phyloP scores from a whole-genome alignment of 257 asterid species.

The Nemophila menziesii region DNA sequence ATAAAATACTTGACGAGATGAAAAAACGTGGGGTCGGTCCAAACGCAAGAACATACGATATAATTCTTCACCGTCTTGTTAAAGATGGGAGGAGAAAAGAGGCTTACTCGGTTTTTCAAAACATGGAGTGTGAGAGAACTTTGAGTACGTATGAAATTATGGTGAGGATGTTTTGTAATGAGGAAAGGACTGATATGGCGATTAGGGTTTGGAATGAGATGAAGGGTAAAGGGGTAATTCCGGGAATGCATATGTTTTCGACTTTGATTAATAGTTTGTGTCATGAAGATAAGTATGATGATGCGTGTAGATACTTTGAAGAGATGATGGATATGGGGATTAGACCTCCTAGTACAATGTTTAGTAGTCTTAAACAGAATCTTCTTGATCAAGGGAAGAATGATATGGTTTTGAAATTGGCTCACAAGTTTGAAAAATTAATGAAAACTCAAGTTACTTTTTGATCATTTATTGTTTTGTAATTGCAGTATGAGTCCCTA shows the following conservation, averaged over 20 bases:
- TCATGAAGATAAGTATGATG: constrained; percentile 34
- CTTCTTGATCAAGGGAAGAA: constrained; percentile 55
- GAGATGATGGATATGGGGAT: constrained; percentile 79
- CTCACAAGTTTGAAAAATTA: constrained; percentile 36
- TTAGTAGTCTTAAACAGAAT: constrained; percentile 39
- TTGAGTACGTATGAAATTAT: constrained; percentile 67
- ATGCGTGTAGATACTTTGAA: constrained; percentile 38
- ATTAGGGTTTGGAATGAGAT: constrained; percentile 52
- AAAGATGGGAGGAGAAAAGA: constrained; percentile 35
- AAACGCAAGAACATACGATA: constrained; percentile 56
- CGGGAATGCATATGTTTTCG: constrained; percentile 68
- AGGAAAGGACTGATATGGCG: constrained; percentile 53
- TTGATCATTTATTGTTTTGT: too few relatives aligned
- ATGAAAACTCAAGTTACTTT: constrained; percentile 32
- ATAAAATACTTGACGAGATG: constrained; percentile 52
- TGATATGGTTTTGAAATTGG: constrained; percentile 28
- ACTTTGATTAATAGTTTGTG: constrained; percentile 49
- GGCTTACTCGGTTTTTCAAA: constrained; percentile 47
- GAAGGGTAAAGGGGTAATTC: constrained; percentile 65
- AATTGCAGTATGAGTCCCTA: too few relatives aligned
- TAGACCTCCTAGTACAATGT: constrained; percentile 57
- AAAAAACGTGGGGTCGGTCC: constrained; percentile 51
- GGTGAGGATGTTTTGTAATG: constrained; percentile 69
- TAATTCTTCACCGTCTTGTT: constrained; percentile 55
- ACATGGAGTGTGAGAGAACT: constrained; percentile 58